Evolutionary conservation across 1,284 basidiomycete genomes (phyloP), one percentile per base, ranked within the genome.

Genomic region (Hemileia vastatrix): DNA sequence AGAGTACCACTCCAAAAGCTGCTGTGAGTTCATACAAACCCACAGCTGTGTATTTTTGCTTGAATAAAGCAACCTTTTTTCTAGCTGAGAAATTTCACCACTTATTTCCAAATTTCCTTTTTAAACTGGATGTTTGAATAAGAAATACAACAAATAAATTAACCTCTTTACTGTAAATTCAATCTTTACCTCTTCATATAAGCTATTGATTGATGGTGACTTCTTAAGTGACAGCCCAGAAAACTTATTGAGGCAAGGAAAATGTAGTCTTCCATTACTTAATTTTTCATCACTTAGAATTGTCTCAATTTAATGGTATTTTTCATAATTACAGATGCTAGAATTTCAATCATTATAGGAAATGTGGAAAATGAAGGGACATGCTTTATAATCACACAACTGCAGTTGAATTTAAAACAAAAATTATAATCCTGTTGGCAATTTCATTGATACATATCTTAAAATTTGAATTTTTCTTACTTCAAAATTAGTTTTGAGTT

Each of bases 301-400:
- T 13, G 4, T 33, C 18, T 27, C 15, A 6, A 24, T 54, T n/a
- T 13, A 8, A 3, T 40, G n/a, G n/a, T n/a, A 8, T 24, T 23
- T 51, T 18, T 32, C 15, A 45, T n/a, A 45, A 23, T 6, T 3
- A 11, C 47, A 63, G 60, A 50, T 32, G 60, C 60, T 32, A 44
- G 36, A 31, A 36, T 63, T n/a, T 47, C 54, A 9, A 6, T 56
- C 1, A 63, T 63, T 18, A 50, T 54, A 1, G 54, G 60, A 55
- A 33, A 44, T 6, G 9, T 24, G 6, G 43, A 48, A 15, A 54
- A 63, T 45, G 60, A 63, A 63, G 60, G 54, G 2, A 56, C 60
- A 3, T 47, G 49, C 5, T 56, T 63, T 23, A 52, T 48, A 43
- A 15, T 63, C 33, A 54, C 31, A 21, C 49, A 19, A n/a, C 53